Evolutionary conservation across 306 rosid species (phyloP), one percentile per base, ranked within the genome.

Genomic region (Pterocarpus macrocarpus): DNA sequence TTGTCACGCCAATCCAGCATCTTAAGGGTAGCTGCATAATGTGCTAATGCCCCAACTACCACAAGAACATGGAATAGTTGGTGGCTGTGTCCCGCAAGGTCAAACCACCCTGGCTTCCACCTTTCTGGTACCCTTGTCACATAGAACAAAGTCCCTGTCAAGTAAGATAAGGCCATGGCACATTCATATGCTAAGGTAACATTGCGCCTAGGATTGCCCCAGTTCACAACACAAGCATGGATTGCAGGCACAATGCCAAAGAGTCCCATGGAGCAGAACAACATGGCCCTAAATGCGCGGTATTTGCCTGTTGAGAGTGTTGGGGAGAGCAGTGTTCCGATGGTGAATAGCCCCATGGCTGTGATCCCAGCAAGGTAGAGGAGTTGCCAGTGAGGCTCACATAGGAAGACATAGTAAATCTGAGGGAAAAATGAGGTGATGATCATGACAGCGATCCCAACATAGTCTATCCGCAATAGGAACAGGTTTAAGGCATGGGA

Each of bases 381-480:
- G 69, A 87, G 3, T 81, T 95, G 99, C 98, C 98, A 95, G 68
- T 74, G 97, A 14, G 96, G 89, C 50, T 95, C 85, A 9, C 99
- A 95, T 1, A 89, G 92, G 88, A 95, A 95, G 6, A 95, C 85
- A 85, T 95, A 95, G 91, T 93, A 95, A 58, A 95, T 89, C 7
- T 97, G 99, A 75, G 99, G 99, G 82, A 93, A 91, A 4, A 95
- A 95, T 11, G 99, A 95, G 80, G 99, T 90, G 82, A 95, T 93
- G 89, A 95, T 95, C 99, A 95, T 95, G 50, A 83, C 86, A 55
- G 90, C 81, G 69, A 95, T 95, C 8, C 99, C 99, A 0, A 88
- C 90, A 50, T 90, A 95, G 82, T 95, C 99, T 1, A 93, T 77
- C 82, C 97, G 59, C 47, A 94, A 55, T 7, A 95, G 87, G 14